These are phyloP conservation scores for Platanthera guangdongensis DNA, from an alignment of 106 monocot species.

Conservation along the genomic window DNA sequence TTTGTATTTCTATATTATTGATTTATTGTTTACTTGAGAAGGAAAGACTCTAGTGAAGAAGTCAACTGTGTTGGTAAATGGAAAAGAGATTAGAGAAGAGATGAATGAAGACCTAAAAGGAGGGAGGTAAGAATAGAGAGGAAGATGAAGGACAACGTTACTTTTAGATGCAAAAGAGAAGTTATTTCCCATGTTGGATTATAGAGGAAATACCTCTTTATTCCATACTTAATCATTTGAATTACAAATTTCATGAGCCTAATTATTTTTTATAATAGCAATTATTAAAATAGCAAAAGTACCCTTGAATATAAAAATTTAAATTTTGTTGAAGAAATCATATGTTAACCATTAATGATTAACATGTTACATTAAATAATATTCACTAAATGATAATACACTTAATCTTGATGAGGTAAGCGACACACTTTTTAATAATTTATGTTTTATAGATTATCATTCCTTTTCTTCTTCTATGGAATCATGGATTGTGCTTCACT, in stretches of 20 bases:
- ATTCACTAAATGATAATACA: not conserved
- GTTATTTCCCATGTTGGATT: not conserved
- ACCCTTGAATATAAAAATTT: not conserved
- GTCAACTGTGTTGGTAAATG: not conserved
- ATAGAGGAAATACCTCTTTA: not conserved
- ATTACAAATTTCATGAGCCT: not conserved
- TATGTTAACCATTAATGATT: not conserved
- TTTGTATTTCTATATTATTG: not conserved
- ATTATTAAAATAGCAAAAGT: not conserved
- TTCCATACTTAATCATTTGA: not conserved
- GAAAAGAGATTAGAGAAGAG: not conserved
- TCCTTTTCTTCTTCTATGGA: not conserved
- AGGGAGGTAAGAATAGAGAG: not conserved
- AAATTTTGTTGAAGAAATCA: too few species aligned
- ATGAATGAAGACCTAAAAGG: not conserved
- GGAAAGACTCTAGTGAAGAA: not conserved
- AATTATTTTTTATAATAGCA: not conserved
- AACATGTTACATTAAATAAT: not conserved
- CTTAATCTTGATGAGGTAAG: not conserved
- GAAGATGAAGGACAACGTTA: not conserved
- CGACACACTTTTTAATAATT: too few species aligned
- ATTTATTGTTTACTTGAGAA: not conserved
- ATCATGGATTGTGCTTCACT: not conserved
- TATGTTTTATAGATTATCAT: not conserved
- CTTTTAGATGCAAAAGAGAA: not conserved